Base-by-base conservation (phyloP, 805 yeast species). In the Kregervanrija pseudodelftensis region DNA sequence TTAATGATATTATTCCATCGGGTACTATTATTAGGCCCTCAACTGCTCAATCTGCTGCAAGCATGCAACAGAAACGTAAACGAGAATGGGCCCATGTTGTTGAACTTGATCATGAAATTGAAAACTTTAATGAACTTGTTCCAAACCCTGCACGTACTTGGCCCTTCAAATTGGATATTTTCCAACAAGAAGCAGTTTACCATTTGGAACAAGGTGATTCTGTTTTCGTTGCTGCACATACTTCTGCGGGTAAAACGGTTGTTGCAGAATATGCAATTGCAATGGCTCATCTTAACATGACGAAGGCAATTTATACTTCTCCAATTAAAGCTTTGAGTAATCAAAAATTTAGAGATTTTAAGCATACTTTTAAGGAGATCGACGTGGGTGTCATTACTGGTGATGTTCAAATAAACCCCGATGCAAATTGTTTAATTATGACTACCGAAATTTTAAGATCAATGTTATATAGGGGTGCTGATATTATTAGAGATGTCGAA, bases 311-410 rank as follows among this genome's bases (percentile, higher is more conserved):
- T 40, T 91, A 91, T 63, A 91, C 99, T 0, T 90, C 97, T 0
- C 99, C 99, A 4, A 90, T 90, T 61, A 90, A 90, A 62, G 97
- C 97, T 0, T 74, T 90, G 63, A 85, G 95, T 56, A 90, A 90
- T 63, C 98, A 90, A 66, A 90, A 90, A 60, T 90, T 86, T 60
- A 77, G 98, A 68, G 98, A 90, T 71, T 93, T 53, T 71, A 82
- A 46, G 95, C 95, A 2, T 95, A 90, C 58, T 87, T 93, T 70
- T 91, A 93, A 15, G 42, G 93, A 83, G 36, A 72, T 82, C 16
- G 98, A 93, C 63, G 98, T 93, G 30, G 99, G 99, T 41, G 74
- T 93, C 49, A 93, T 93, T 95, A 93, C 99, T 11, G 99, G 99
- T 64, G 99, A 93, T 74, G 96, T 93, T 38, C 91, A 97, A 22